phyloP scores from a whole-genome alignment of 257 asterid genomes.

The Przewalskia tangutica region DNA sequence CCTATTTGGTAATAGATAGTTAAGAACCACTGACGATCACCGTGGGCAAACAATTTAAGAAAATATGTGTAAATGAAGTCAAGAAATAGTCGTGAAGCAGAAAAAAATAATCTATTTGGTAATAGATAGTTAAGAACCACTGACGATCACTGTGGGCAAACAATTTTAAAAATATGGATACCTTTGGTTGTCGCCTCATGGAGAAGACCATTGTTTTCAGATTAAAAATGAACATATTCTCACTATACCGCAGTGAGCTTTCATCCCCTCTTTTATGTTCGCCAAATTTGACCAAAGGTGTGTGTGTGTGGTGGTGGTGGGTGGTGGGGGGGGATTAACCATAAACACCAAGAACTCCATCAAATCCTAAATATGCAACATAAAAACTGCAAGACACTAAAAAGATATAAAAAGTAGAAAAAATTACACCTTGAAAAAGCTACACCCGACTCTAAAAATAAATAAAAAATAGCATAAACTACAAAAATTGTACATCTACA shows the following conservation, averaged over 20 bases:
- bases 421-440: too few species aligned
- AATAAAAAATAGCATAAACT: too few species aligned
- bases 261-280: slow-evolving; percentile 8
- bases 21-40: background rate
- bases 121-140: background rate
- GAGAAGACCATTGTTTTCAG: slow-evolving; percentile 73
- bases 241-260: slow-evolving; percentile 50
- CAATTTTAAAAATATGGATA: background rate
- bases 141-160: background rate
- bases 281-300: too few species aligned
- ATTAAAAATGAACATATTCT: slow-evolving; percentile 48
- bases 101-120: background rate
- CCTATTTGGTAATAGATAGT: background rate
- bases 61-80: background rate
- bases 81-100: background rate
- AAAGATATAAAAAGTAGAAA: too few species aligned
- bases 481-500: too few species aligned
- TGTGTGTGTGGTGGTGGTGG: rapidly evolving
- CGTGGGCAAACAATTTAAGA: background rate
- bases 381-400: too few species aligned
- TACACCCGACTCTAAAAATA: too few species aligned
- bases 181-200: slow-evolving; percentile 91
- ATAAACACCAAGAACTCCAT: too few species aligned
- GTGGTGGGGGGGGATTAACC: too few species aligned
- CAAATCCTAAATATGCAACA: too few species aligned